phyloP scores from a whole-genome alignment of 176 grass and related monocot species.

The Musa schizocarpa region DNA sequence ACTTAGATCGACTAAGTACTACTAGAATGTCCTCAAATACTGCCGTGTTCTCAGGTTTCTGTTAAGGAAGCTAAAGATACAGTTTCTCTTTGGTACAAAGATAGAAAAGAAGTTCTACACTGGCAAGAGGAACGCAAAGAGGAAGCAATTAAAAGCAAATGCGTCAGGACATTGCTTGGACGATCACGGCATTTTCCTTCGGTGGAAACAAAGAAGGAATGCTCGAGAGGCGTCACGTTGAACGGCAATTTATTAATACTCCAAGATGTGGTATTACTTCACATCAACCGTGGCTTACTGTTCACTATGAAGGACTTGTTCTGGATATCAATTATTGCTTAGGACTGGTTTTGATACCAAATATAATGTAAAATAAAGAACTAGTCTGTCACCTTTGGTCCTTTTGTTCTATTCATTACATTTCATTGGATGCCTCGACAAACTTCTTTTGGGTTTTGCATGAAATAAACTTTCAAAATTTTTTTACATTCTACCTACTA shows the following conservation, averaged over 20 bases:
- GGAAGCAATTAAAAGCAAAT: slow-evolving; percentile 31
- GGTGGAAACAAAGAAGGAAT: slow-evolving; percentile 29
- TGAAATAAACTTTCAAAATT: no score
- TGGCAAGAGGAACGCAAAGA: slow-evolving; percentile 66
- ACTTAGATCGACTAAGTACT: no score
- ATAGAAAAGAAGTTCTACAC: slow-evolving; percentile 58
- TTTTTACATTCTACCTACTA: no score
- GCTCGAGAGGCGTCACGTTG: slow-evolving; percentile 62
- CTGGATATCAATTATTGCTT: not conserved
- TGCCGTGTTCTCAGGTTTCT: slow-evolving; percentile 52
- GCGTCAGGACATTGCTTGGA: slow-evolving; percentile 80
- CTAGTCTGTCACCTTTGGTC: no score
- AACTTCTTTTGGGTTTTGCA: no score
- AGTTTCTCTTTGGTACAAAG: slow-evolving; percentile 72
- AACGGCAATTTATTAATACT: slow-evolving; percentile 91
- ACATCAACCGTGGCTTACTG: not conserved
- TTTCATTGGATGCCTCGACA: no score
- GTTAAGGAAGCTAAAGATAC: slow-evolving; percentile 64
- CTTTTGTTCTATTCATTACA: no score
- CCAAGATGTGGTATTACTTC: slow-evolving; percentile 52
- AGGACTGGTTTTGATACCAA: no score
- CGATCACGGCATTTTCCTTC: slow-evolving; percentile 54
- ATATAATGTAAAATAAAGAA: no score
- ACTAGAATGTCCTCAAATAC: not conserved
- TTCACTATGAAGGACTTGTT: not conserved